Conservation (phyloP, 176 grass and related monocot species). For the Musa troglodytarum region DNA sequence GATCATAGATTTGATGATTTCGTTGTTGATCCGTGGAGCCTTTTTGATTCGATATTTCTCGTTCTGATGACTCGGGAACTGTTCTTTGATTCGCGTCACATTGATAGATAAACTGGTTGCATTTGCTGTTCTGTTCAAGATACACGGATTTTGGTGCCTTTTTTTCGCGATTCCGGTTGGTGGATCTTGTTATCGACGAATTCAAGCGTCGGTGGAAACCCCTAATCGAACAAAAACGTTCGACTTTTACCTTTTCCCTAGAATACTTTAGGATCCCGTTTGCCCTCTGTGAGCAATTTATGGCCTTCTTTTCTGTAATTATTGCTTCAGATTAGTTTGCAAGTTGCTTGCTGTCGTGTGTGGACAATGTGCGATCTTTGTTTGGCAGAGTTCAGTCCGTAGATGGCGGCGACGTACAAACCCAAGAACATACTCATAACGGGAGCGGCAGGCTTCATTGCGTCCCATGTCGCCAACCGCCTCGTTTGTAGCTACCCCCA, state of each 20-base stretch:
- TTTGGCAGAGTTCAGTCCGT: neutral
- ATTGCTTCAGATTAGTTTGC: no score
- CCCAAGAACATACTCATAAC: conserved; percentile 18
- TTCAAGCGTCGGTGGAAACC: no score
- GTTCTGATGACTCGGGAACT: neutral
- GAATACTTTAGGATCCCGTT: neutral
- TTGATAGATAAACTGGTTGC: no score
- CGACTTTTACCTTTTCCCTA: neutral
- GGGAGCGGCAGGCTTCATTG: conserved; percentile 21
- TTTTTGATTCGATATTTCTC: neutral
- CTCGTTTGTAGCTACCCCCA: conserved; percentile 11
- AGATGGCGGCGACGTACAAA: conserved; percentile 6
- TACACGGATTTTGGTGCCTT: no score
- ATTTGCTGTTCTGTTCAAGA: no score
- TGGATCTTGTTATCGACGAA: no score
- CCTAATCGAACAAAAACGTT: neutral
- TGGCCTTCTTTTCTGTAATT: neutral
- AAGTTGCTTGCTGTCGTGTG: neutral
- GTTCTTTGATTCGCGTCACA: no score
- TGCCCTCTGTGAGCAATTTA: neutral
- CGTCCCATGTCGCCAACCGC: conserved; percentile 15
- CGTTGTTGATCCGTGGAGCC: neutral
- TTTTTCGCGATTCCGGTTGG: no score
- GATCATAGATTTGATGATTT: neutral
- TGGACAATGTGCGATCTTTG: neutral